Base-by-base conservation (phyloP, 352 stramenopile species). In the Pythium oligandrum region DNA sequence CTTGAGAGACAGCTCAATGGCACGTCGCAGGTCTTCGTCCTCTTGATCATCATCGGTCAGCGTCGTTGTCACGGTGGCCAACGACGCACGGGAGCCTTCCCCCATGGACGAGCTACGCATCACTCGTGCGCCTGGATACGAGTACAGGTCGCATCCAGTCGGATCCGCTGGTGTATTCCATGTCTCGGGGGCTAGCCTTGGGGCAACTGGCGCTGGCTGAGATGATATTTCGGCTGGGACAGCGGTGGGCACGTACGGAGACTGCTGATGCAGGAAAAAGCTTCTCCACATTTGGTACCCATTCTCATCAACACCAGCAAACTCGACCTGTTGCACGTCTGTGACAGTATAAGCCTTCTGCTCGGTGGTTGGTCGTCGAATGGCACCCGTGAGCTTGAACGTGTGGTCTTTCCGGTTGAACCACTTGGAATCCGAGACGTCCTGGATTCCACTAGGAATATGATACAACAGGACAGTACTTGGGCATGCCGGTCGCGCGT, bases 341-440 rank as follows among this genome's bases (percentile, higher is more conserved):
- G 51, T 61, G 44, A 65, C 68, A 51, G 66, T 73, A 46, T 73
- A 64, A 37, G 51, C 68, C 40, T 64, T 73, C 6, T 58, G 47
- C 69, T 51, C 40, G 60, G 55, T 46, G 40, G 60, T 49, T 3
- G 40, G 51, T 12, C 53, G 46, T 30, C 57, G 51, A 30, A 68
- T 47, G 32, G 61, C 70, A 6, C 70, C 82, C 12, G 61, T 62
- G 26, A 87, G 34, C 44, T 65, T 51, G 56, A 92, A 92, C 3
- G 74, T 69, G 36, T 76, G 76, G 2, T 81, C 63, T 46, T 90
- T 90, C 26, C 63, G 67, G 50, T 82, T 87, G 59, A 92, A 89
- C 78, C 78, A 90, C 51, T 85, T 86, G 36, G 51, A 55, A 56
- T 90, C 78, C 9, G 48, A 71, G 2, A 57, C 61, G 11, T 70